These are phyloP conservation scores for Dianthus caryophyllus DNA, from an alignment of 148 eudicot genomes.

Conservation along the genomic window DNA sequence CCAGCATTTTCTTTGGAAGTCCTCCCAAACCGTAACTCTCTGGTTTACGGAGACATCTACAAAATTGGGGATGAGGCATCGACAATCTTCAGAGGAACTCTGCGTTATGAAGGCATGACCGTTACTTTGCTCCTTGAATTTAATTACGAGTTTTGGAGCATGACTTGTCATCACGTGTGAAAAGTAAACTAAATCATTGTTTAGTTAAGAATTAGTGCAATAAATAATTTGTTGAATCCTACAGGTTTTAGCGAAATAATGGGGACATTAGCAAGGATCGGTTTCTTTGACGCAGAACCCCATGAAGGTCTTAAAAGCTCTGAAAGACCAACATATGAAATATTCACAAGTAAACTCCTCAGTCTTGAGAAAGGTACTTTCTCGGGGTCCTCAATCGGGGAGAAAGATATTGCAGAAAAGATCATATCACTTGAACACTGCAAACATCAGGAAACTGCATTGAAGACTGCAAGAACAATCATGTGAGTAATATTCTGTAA, in stretches of 20 bases:
- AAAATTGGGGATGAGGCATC: conserved; percentile 74
- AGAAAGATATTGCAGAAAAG: conserved; percentile 51
- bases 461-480: conserved; percentile 76
- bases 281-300: conserved; percentile 58
- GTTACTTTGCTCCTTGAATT: neutral
- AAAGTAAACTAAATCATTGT: neutral
- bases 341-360: conserved; percentile 60
- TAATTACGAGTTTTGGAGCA: neutral
- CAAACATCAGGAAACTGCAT: conserved; percentile 53
- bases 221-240: conserved; percentile 7
- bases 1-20: conserved; percentile 97
- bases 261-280: conserved; percentile 76
- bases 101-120: conserved; percentile 79
- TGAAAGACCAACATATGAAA: conserved; percentile 51
- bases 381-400: conserved; percentile 28
- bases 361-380: conserved; percentile 26
- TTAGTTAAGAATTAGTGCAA: neutral
- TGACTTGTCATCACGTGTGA: too few relatives aligned
- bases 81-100: conserved; percentile 90
- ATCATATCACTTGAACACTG: conserved; percentile 53
- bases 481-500: conserved; percentile 36
- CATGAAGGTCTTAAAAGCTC: conserved; percentile 37
- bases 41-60: conserved; percentile 79
- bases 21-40: conserved; percentile 92
- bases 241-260: conserved; percentile 86